Conservation (phyloP, 768 basidiomycete species). For the Suillus americanus region DNA sequence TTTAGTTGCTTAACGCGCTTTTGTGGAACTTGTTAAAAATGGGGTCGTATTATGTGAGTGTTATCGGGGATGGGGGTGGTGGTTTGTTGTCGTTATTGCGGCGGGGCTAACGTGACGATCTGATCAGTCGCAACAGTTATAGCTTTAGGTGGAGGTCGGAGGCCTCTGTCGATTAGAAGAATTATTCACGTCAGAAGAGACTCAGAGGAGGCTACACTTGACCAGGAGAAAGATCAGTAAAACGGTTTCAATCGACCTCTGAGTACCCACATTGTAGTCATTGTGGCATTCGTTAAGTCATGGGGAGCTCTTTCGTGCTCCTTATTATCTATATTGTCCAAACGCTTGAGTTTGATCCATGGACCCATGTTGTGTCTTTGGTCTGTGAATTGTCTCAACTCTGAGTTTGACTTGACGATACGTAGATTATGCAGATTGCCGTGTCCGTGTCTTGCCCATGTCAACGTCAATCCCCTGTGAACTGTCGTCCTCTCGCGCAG, state of each 20-base stretch:
- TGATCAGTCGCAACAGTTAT: neutral
- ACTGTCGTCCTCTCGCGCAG: neutral
- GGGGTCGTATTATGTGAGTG: neutral
- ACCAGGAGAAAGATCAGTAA: neutral
- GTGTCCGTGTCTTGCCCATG: neutral
- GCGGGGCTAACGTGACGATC: neutral
- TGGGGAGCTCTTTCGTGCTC: neutral
- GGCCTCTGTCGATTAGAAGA: neutral
- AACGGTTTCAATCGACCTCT: neutral
- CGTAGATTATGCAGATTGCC: neutral
- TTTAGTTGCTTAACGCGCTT: neutral
- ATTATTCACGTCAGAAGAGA: neutral
- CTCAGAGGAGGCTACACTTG: neutral
- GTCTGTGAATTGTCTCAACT: neutral
- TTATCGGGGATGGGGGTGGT: neutral
- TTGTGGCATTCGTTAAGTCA: neutral
- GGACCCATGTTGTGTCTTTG: neutral
- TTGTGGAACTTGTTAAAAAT: neutral
- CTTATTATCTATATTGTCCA: neutral
- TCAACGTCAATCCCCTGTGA: neutral
- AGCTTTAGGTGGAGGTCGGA: neutral
- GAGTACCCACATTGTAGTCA: neutral
- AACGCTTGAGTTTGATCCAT: neutral
- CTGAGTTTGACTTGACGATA: neutral
- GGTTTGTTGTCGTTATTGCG: neutral